Evolutionary conservation across 2,329 filamentous ascomycete species (phyloP), one percentile per base, ranked within the genome.

Genomic region (Xylogone sp.): DNA sequence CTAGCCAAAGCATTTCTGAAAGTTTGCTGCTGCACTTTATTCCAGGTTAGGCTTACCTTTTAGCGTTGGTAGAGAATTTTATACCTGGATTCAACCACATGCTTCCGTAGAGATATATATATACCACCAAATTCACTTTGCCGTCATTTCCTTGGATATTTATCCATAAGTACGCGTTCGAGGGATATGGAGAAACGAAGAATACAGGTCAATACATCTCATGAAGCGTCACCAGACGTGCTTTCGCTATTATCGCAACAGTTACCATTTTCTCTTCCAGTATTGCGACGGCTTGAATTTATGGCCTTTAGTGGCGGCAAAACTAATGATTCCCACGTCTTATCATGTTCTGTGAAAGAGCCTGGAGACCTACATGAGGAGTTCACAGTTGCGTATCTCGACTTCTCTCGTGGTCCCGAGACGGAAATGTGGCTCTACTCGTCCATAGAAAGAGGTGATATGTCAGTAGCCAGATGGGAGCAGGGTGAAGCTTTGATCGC

Each of bases 381-480:
- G 12, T 83, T 87, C 61, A 75, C 77, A 1, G 78, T 77, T 1
- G 81, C 79, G 0, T 87, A 83, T 61, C 62, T 86, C 5, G 85
- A 89, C 64, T 72, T 84, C 19, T 77, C 77, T 3, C 74, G 73
- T 49, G 74, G 76, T 0, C 82, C 81, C 0, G 84, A 87, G 62
- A 88, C 86, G 0, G 78, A 87, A 55, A 69, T 82, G 24, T 87
- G 81, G 78, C 60, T 88, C 1, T 88, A 84, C 64, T 75, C 73
- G 1, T 77, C 76, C 0, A 61, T 79, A 2, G 77, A 83, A 53
- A 66, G 48, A 24, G 21, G 19, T 16, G 70, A 51, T 49, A 54
- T 1, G 39, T 42, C 56, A 21, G 34, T 9, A 16, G 34, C 34
- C 5, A 39, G 34, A 39, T 22, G 54, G 3, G 18, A 45, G 9